A percentile compares a stretch with the other conserved stretches of the same genome.
phyloP scores from a whole-genome alignment of 805 yeast species.

The Yarrowia sp. region DNA sequence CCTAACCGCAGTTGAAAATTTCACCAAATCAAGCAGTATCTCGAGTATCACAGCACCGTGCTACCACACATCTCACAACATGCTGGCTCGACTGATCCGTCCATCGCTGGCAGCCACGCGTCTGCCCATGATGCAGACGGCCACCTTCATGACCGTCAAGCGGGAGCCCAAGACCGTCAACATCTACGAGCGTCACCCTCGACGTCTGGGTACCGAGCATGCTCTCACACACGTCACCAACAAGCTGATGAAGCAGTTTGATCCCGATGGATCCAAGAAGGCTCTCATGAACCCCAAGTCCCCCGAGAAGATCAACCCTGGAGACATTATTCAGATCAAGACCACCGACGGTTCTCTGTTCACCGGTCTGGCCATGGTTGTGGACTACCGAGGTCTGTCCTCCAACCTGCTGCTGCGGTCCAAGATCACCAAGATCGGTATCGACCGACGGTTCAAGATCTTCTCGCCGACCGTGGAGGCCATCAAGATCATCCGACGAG shows the following conservation, averaged over 20 bases:
- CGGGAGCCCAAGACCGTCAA: slow-evolving; percentile 42
- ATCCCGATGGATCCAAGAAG: slow-evolving; percentile 73
- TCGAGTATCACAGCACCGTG: slow-evolving; percentile 14
- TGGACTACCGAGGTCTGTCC: slow-evolving; percentile 74
- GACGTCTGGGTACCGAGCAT: slow-evolving; percentile 48
- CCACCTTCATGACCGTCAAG: slow-evolving; percentile 15
- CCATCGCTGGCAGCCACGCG: slow-evolving; percentile 36
- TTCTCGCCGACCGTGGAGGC: slow-evolving; percentile 79
- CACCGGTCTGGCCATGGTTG: slow-evolving; percentile 78
- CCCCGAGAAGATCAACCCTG: slow-evolving; percentile 68
- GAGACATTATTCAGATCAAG: slow-evolving; percentile 79
- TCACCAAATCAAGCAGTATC: slow-evolving; percentile 14
- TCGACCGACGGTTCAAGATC: slow-evolving; percentile 80
- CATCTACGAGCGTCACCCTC: slow-evolving; percentile 50
- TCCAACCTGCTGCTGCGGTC: slow-evolving; percentile 83
- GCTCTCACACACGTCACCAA: slow-evolving; percentile 57
- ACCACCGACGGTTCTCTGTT: slow-evolving; percentile 67
- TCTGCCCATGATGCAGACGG: slow-evolving; percentile 36
- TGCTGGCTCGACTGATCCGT: slow-evolving; percentile 39
- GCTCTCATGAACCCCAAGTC: slow-evolving; percentile 58
- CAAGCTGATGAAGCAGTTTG: slow-evolving; percentile 65
- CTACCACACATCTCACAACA: slow-evolving; percentile 3
- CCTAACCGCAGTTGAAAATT: slow-evolving; percentile 34
- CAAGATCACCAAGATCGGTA: slow-evolving; percentile 81
- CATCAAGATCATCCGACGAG: slow-evolving; percentile 79